Base-by-base conservation (phyloP, 768 basidiomycete genomes). In the Fomitopsis serialis region DNA sequence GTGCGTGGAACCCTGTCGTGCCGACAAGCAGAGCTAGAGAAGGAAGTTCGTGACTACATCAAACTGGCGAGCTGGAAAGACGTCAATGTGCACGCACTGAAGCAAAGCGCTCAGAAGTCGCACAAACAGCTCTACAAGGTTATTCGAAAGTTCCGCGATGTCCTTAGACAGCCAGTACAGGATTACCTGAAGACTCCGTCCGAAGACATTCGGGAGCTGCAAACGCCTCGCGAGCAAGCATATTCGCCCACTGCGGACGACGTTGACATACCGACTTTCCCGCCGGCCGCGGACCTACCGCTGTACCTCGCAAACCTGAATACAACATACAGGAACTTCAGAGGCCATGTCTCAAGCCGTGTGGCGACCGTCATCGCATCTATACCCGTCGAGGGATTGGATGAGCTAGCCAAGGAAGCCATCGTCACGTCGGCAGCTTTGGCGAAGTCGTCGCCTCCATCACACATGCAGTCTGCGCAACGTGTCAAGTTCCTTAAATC, bases 61-160 rank as follows among this genome's bases (percentile, higher is more conserved):
- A 96, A 94, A 68, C 76, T 99, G 43, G 97, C 97, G 1, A 98
- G 94, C 63, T 98, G 97, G 97, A 97, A 90, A 68, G 97, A 99
- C 64, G 74, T 94, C 64, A 99, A 98, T 62, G 89, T 98, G 10
- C 87, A 91, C 58, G 94, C 97, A 2, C 76, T 99, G 54, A 90
- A 88, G 67, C 85, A 89, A 55, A 97, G 94, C 64, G 94, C 97
- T 0, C 84, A 89, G 54, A 84, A 77, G 62, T 93, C 92, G 1
- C 97, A 99, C 66, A 85, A 84, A 54, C 91, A 95, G 58, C 74
- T 99, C 2, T 94, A 92, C 79, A 92, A 91, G 67, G 79, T 84
- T 57, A 80, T 98, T 54, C 82, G 92, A 48, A 97, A 92, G 72
- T 96, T 94, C 74, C 82, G 93, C n/a, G 88, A 92, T 42, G 67